Evolutionary conservation across 768 basidiomycete species (phyloP), one percentile per base, ranked within the genome.

Genomic region (Auriscalpium microsporum): DNA sequence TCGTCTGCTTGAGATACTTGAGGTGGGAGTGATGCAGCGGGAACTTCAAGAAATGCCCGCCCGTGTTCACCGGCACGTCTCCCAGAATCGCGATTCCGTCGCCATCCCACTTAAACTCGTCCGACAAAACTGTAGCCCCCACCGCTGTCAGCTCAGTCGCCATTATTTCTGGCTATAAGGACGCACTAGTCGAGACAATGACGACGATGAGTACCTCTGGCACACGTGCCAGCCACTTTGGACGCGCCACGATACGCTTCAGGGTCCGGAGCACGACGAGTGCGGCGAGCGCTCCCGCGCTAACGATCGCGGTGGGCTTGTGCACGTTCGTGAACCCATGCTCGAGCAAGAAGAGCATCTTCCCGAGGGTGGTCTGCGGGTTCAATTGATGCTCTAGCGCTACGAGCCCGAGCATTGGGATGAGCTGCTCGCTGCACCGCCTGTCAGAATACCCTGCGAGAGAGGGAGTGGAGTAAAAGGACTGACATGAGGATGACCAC

Each of bases 201-300:
- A 97, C 94, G 21, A 92, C 84, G 8, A 97, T 66, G 36, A 99
- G 75, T 13, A 99, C 93, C 69, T 98, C 94, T 0, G 94, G 95
- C 8, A 98, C 63, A 14, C 85, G 86, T 62, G 86, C 84, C 47
- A 95, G 81, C 49, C 76, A 81, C 55, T 73, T 78, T 21, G 14
- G 56, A n/a, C n/a, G 48, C 62, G 75, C 78, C 71, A 82, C 86
- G 2, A 66, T 69, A 28, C 72, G 71, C 64, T 88, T 88, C 63
- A 84, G 64, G 48, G 73, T 65, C 45, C 89, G 74, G 4, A 87
- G 66, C 7, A 77, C 63, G 36, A 98, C 73, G 35, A 99, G 77
- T 16, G 81, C 70, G 9, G 75, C 68, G 4, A 98, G 72, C 2
- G 86, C 82, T 13, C 79, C 76, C 59, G 90, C 83, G 65, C 87